Evolutionary conservation across 768 basidiomycete species (phyloP).

Genomic region (Podaxis carcinomalis): DNA sequence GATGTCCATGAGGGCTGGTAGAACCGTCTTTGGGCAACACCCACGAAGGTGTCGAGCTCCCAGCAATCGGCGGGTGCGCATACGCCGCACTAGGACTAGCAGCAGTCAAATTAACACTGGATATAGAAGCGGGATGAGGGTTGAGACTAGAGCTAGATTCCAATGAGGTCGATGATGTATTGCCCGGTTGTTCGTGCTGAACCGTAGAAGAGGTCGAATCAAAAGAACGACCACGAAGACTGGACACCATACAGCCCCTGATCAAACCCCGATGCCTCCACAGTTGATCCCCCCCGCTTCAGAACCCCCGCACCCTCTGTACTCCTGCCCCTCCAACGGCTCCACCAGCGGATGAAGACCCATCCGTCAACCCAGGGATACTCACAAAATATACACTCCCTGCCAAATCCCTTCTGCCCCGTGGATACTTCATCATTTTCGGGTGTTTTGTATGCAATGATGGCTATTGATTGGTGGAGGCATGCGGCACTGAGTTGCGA

Average conservation of each 20-base stretch:
- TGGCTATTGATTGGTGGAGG: too few relatives aligned
- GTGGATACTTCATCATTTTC: constrained; percentile 12
- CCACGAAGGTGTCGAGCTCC: constrained; percentile 19
- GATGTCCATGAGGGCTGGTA: neutral
- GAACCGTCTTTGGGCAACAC: too few relatives aligned
- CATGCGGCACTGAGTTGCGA: too few relatives aligned
- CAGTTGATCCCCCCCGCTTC: neutral
- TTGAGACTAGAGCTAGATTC: neutral
- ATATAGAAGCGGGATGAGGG: neutral
- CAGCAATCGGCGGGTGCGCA: constrained; percentile 11
- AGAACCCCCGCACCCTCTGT: constrained; percentile 7
- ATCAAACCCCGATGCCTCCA: constrained; percentile 6
- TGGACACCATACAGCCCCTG: constrained; percentile 7
- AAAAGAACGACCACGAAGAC: constrained; percentile 1
- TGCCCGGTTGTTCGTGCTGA: constrained; percentile 14
- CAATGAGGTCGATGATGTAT: constrained; percentile 4
- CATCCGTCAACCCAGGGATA: constrained; percentile 68
- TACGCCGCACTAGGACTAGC: constrained; percentile 11
- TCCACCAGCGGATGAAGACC: constrained; percentile 15
- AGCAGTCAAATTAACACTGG: neutral
- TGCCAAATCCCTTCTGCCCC: constrained; percentile 69
- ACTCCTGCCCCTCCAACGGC: constrained; percentile 7
- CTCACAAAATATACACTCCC: constrained; percentile 80
- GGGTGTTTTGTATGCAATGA: too few relatives aligned
- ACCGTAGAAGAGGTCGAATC: neutral